phyloP scores from a whole-genome alignment of 768 basidiomycete species.

The Suillus fuscotomentosus region DNA sequence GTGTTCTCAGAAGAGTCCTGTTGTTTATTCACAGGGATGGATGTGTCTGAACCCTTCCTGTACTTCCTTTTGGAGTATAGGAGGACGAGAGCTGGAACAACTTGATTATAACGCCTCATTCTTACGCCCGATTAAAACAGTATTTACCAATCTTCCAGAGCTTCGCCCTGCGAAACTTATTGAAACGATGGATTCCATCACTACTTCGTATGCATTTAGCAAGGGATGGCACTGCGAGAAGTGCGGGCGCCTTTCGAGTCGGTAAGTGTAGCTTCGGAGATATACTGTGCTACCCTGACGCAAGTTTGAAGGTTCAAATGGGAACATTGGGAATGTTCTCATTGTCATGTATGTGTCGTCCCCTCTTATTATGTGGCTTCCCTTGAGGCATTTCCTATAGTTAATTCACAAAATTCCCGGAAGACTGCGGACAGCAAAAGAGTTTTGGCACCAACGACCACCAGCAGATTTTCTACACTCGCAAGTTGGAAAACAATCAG shows the following conservation, averaged over 20 bases:
- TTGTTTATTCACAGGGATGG: slow-evolving; percentile 56
- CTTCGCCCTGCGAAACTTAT: slow-evolving; percentile 38
- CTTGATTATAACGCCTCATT: slow-evolving; percentile 52
- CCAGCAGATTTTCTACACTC: slow-evolving; percentile 25
- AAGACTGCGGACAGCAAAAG: slow-evolving; percentile 30
- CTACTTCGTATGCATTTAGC: slow-evolving; percentile 54
- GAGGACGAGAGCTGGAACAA: slow-evolving; percentile 27
- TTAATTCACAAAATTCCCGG: slow-evolving; percentile 15
- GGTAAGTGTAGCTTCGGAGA: slow-evolving; percentile 40
- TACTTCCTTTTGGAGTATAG: slow-evolving; percentile 49
- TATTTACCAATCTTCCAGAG: slow-evolving; percentile 33
- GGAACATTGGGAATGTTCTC: slow-evolving; percentile 69
- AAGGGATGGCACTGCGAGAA: slow-evolving; percentile 66
- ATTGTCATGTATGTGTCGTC: slow-evolving; percentile 49
- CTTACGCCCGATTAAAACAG: slow-evolving; percentile 34
- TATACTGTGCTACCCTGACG: slow-evolving; percentile 4
- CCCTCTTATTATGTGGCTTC: not conserved
- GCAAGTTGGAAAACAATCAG: slow-evolving; percentile 28
- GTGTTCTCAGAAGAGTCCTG: slow-evolving; percentile 47
- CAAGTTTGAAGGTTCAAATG: slow-evolving; percentile 56
- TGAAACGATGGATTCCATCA: slow-evolving; percentile 32
- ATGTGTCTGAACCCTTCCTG: slow-evolving; percentile 65
- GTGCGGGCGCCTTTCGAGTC: slow-evolving; percentile 74
- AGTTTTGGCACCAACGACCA: slow-evolving; percentile 36
- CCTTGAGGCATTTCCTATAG: slow-evolving; percentile 10